Percentiles rank a stretch among this genome's conserved stretches.
These are phyloP conservation scores for Staphylotrichum longicolle DNA, from an alignment of 495 filamentous ascomycete genomes.

Conservation along the genomic window DNA sequence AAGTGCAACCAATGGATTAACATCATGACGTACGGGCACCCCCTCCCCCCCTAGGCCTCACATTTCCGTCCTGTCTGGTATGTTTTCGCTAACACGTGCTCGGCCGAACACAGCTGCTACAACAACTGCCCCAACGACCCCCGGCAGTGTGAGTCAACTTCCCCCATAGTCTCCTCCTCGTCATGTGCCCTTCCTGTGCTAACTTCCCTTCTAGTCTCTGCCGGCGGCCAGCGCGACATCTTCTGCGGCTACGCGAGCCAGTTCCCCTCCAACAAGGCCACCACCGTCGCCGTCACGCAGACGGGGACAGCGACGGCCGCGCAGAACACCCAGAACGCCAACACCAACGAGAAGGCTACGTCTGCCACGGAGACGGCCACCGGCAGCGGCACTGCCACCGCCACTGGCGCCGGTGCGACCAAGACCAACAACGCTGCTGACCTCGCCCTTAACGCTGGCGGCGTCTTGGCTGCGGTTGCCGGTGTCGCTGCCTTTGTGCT, in stretches of 20 bases:
- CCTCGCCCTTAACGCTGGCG: constrained; percentile 33
- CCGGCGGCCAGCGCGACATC: constrained; percentile 37
- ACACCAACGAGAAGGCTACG: constrained; percentile 20
- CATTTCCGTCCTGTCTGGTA: not conserved
- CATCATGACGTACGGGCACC: constrained; percentile 39
- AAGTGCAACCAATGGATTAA: constrained; percentile 37
- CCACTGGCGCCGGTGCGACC: constrained; percentile 24
- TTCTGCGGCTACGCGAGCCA: constrained; percentile 43
- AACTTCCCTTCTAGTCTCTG: constrained; percentile 9
- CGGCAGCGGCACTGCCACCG: constrained; percentile 21
- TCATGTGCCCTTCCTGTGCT: not conserved
- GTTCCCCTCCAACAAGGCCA: constrained; percentile 31
- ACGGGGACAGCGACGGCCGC: constrained; percentile 7
- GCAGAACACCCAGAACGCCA: constrained; percentile 10
- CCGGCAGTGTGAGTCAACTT: constrained; percentile 25
- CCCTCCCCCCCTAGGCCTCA: not conserved
- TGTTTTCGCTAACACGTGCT: not conserved
- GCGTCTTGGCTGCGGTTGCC: constrained; percentile 36
- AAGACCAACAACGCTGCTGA: constrained; percentile 37
- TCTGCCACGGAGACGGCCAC: constrained; percentile 18
- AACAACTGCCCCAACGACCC: constrained; percentile 50
- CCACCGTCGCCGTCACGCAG: constrained; percentile 16
- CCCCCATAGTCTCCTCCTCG: not conserved
- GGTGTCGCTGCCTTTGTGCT: constrained; percentile 37
- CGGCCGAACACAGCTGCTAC: constrained; percentile 37